Percentiles rank a stretch among this genome's conserved stretches.
These are phyloP conservation scores for Aurantiochytrium sp. DNA, from an alignment of 108 stramenopile species.

Conservation along the genomic window DNA sequence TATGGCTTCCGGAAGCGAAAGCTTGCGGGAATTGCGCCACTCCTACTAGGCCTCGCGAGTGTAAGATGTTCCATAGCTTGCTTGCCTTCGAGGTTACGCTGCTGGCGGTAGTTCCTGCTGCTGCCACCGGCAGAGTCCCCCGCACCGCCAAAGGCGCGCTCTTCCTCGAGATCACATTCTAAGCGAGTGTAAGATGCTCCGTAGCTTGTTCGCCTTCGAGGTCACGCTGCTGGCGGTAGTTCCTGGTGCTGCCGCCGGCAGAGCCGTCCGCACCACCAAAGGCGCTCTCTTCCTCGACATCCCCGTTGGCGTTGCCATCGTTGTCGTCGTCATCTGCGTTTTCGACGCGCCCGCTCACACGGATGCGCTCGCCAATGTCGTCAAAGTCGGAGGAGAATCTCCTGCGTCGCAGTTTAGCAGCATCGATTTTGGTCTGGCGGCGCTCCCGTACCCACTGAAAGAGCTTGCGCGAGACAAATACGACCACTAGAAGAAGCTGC, in stretches of 20 bases:
- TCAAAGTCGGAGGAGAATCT: slow-evolving; percentile 25
- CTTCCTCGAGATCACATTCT: too few species aligned
- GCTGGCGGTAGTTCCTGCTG: background rate
- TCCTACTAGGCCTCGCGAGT: too few species aligned
- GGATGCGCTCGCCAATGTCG: background rate
- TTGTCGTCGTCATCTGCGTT: background rate
- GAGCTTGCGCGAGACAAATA: background rate
- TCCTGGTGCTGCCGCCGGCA: too few species aligned
- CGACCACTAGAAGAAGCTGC: background rate
- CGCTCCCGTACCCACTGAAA: background rate
- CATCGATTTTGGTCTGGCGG: background rate
- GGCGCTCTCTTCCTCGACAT: too few species aligned
- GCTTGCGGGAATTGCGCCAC: too few species aligned
- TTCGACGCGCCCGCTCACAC: background rate
- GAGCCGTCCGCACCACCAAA: too few species aligned
- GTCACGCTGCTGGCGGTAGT: background rate
- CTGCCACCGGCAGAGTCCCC: too few species aligned
- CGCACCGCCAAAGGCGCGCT: too few species aligned
- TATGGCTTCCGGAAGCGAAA: too few species aligned
- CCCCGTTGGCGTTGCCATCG: background rate
- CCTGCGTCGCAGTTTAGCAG: background rate
- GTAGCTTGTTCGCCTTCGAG: background rate
- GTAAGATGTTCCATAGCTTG: background rate
- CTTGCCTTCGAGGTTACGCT: background rate
- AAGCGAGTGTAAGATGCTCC: too few species aligned